Percentiles rank a stretch among this genome's conserved stretches.
Evolutionary conservation across 208 protist genomes (phyloP).

Genomic region (Wallacemonas sp.): DNA sequence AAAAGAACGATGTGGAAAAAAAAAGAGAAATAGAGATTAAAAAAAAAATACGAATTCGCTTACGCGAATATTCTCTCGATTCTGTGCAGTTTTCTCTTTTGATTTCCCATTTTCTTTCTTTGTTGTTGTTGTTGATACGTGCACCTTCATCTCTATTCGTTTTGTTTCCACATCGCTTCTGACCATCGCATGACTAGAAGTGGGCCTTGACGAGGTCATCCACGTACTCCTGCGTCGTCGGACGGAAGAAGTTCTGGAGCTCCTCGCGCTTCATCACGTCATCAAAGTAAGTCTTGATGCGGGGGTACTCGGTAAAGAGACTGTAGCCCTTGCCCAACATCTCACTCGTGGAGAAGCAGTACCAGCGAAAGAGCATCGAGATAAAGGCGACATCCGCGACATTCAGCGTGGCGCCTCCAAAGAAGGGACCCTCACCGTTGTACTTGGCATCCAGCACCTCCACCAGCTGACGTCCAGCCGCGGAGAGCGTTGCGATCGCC

Average conservation of each 20-base stretch:
- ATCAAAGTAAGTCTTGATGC: slow-evolving; percentile 12
- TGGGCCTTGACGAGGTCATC: slow-evolving; percentile 13
- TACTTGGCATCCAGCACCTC: neutral
- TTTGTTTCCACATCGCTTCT: neutral
- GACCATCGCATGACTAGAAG: neutral
- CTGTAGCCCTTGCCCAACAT: slow-evolving; percentile 9
- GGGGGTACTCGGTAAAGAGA: slow-evolving; percentile 13
- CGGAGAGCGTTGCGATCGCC: neutral
- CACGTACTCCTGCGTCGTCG: slow-evolving; percentile 8
- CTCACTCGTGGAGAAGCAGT: slow-evolving; percentile 4
- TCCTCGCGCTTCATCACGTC: slow-evolving; percentile 4
- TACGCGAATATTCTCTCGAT: too few species aligned
- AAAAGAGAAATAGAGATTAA: too few species aligned
- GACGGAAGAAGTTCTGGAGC: slow-evolving; percentile 9
- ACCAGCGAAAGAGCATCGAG: slow-evolving; percentile 10
- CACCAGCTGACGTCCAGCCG: neutral
- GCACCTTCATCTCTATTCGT: neutral
- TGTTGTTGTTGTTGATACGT: slow-evolving; percentile 12
- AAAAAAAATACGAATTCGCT: too few species aligned
- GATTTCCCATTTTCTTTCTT: neutral
- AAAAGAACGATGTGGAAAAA: too few species aligned
- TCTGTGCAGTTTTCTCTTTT: too few species aligned
- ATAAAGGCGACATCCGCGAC: slow-evolving; percentile 14
- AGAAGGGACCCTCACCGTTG: neutral
- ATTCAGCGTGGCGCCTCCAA: neutral